Evolutionary conservation across 1,284 basidiomycete species (phyloP).

Genomic region (Cutaneotrichosporon mucoides): DNA sequence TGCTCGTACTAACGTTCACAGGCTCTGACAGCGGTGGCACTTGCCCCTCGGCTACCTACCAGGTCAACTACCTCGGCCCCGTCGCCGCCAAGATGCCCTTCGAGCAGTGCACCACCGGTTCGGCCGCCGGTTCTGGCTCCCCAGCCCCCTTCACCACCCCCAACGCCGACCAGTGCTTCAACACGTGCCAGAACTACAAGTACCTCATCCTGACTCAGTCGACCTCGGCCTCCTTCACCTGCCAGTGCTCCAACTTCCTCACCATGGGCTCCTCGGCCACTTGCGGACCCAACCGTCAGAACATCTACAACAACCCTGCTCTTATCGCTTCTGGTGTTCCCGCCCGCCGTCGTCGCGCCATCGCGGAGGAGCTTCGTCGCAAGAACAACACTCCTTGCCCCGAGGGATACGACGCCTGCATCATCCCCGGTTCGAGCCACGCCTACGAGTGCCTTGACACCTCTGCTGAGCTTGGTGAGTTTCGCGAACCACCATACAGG

Average conservation of each 20-base stretch:
- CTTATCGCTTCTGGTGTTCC: neutral
- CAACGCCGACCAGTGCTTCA: conserved; percentile 6
- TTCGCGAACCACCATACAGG: neutral
- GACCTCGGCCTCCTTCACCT: neutral
- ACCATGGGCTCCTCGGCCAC: neutral
- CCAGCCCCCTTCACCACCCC: neutral
- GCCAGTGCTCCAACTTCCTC: conserved; percentile 3
- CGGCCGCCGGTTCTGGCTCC: neutral
- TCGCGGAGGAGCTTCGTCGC: neutral
- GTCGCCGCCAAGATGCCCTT: neutral
- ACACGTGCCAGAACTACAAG: neutral
- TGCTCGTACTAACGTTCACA: neutral
- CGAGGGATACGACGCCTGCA: conserved; percentile 1
- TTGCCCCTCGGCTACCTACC: neutral
- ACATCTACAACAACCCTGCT: conserved; percentile 4
- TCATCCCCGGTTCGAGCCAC: neutral
- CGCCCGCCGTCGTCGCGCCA: neutral
- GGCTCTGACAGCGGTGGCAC: neutral
- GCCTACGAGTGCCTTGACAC: conserved; percentile 18
- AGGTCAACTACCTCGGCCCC: conserved; percentile 5
- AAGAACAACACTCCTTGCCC: conserved; percentile 5
- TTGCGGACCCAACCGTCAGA: neutral
- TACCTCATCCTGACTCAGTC: neutral
- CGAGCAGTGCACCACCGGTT: conserved; percentile 1
- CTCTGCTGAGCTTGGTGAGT: conserved; percentile 10